Evolutionary conservation across 305 asterid genomes (phyloP), one percentile per base, ranked within the genome.

Genomic region (Nicotiana rustica): DNA sequence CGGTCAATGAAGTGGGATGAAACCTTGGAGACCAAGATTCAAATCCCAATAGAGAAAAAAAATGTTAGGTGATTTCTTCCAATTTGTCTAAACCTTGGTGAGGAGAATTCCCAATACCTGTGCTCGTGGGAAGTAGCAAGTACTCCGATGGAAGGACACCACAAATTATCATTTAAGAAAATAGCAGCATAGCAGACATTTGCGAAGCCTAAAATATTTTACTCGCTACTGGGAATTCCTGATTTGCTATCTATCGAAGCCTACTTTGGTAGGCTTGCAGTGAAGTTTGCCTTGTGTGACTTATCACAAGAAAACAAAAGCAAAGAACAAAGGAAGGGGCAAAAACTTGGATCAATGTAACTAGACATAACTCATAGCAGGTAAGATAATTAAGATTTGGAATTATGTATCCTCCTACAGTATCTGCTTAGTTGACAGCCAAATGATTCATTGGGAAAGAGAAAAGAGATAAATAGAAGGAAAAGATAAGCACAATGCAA

Each of bases 401-500:
- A 71, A 44, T 44, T 12, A 10, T 19, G 61, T 71, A 71, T 44
- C 38, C 36, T 70, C 38, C 79, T 14, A 73, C 8, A 38, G 25
- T 14, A 73, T 49, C 44, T 2, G 44, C 79, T 73, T 14, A 73
- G 25, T 14, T 49, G 79, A 25, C 79, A 21, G 61, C 21, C 44
- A 73, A 19, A 49, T 3, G 62, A 73, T 49, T 49, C 79, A 49
- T 25, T 73, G 25, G 64, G 62, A 25, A 49, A 49, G 44, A 73
- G 79, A 25, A 49, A 49, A 19, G 41, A 73, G 64, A 73, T 38
- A 29, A 76, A 76, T 8, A 55, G n/a, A 9, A 75, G 65, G 61
- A 75, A 75, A 75, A 52, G 8, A 75, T 52, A 49, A 73, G 19
- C 10, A 29, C n/a, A 4, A 21, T 15, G 17, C 49, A 7, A 76